phyloP scores from a whole-genome alignment of 140 eudicot genomes.

The Cichorium intybus region DNA sequence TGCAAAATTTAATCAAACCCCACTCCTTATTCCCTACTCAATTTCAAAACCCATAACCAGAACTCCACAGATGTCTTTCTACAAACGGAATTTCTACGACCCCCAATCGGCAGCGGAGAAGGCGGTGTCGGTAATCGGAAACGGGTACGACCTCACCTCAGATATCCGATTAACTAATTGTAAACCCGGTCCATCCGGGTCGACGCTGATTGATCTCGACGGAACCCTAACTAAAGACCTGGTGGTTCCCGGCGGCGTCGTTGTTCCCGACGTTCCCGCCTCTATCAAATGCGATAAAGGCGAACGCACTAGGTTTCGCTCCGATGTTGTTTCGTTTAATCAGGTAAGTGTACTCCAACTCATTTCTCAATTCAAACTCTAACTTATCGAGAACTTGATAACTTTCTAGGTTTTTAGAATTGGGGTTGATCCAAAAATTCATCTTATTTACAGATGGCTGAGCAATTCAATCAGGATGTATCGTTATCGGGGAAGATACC shows the following conservation, averaged over 20 bases:
- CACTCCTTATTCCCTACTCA: background rate
- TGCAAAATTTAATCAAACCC: background rate
- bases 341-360: conserved; percentile 42
- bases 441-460: conserved; percentile 70
- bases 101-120: conserved; percentile 84
- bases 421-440: background rate
- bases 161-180: conserved; percentile 81
- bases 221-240: conserved; percentile 49
- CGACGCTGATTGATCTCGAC: conserved; percentile 65
- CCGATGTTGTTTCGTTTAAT: conserved; percentile 77
- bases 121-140: conserved; percentile 84
- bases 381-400: background rate
- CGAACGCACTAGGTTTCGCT: conserved; percentile 87
- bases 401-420: no score
- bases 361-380: background rate
- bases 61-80: conserved; percentile 19
- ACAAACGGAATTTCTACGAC: conserved; percentile 38
- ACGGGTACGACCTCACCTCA: conserved; percentile 68
- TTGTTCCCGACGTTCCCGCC: conserved; percentile 52
- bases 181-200: conserved; percentile 68
- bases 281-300: conserved; percentile 92
- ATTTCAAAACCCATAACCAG: conserved; percentile 1
- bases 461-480: conserved; percentile 81
- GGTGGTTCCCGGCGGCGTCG: conserved; percentile 73
- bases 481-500: conserved; percentile 95